These are phyloP conservation scores for Piromyces finnis DNA, from an alignment of 192 early-diverging fungal genomes.

Conservation along the genomic window DNA sequence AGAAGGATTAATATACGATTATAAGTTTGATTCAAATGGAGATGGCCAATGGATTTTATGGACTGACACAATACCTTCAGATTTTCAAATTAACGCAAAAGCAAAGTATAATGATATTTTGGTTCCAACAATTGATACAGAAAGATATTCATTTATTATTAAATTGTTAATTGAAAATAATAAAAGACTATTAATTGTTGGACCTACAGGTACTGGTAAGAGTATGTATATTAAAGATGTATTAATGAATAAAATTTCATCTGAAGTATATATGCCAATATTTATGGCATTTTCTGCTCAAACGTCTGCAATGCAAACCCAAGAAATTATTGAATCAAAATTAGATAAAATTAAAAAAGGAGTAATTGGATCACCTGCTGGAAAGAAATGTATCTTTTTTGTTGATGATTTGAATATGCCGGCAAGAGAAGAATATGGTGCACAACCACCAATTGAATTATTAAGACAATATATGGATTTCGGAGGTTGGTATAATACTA, in stretches of 20 bases:
- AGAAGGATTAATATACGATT: constrained; percentile 29
- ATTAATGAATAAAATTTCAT: constrained; percentile 21
- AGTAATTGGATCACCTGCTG: constrained; percentile 32
- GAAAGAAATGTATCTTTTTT: constrained; percentile 32
- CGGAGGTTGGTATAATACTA: constrained; percentile 40
- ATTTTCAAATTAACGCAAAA: constrained; percentile 26
- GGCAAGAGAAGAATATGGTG: constrained; percentile 31
- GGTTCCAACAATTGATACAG: constrained; percentile 39
- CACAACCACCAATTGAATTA: constrained; percentile 42
- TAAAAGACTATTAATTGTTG: constrained; percentile 33
- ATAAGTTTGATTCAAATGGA: constrained; percentile 18
- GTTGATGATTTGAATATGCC: constrained; percentile 48
- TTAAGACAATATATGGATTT: constrained; percentile 45
- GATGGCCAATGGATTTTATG: constrained; percentile 22
- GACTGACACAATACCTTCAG: constrained; percentile 20
- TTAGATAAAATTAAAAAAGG: constrained; percentile 37
- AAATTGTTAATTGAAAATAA: constrained; percentile 20
- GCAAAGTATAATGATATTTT: constrained; percentile 37
- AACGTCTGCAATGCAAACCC: constrained; percentile 37
- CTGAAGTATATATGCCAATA: constrained; percentile 22
- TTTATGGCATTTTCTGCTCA: constrained; percentile 43
- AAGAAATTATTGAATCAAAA: constrained; percentile 40
- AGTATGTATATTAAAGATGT: constrained; percentile 39
- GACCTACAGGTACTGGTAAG: constrained; percentile 39
- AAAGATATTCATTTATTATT: constrained; percentile 27